These are phyloP conservation scores for Xylaria longipes DNA, from an alignment of 495 filamentous ascomycete species.

Conservation along the genomic window DNA sequence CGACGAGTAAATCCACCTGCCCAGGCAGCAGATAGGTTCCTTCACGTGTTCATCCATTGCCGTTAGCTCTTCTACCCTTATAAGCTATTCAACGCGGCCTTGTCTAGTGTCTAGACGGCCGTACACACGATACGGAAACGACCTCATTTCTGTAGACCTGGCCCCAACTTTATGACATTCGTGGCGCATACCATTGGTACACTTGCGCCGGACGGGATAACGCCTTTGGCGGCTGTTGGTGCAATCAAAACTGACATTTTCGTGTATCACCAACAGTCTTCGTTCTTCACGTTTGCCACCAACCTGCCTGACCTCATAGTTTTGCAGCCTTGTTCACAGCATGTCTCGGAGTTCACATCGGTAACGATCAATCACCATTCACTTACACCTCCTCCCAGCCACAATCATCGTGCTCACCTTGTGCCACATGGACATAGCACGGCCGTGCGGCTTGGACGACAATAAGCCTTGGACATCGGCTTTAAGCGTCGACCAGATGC, in stretches of 20 bases:
- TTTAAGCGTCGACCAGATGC: constrained; percentile 5
- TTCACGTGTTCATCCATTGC: not conserved
- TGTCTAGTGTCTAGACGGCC: constrained; percentile 6
- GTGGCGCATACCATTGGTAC: constrained; percentile 15
- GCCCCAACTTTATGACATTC: constrained; percentile 3
- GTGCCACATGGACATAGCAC: not conserved
- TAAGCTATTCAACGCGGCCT: constrained; percentile 1
- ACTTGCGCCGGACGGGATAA: not conserved
- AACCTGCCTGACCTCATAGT: not conserved
- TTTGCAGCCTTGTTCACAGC: not conserved
- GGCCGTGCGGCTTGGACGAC: constrained; percentile 8
- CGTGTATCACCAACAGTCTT: constrained; percentile 3
- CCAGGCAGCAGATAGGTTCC: not conserved
- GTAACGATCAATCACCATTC: not conserved
- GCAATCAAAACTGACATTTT: not conserved
- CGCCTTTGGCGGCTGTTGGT: constrained; percentile 2
- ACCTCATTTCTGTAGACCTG: constrained; percentile 1
- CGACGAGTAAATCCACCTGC: not conserved
- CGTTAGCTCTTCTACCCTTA: not conserved
- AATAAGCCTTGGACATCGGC: constrained; percentile 8
- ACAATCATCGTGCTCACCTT: not conserved
- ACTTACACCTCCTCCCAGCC: not conserved
- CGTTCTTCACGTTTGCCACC: not conserved
- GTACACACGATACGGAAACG: not conserved
- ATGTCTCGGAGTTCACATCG: not conserved